A percentile compares a stretch with the other conserved stretches of the same genome.
phyloP scores from a whole-genome alignment of 2,329 filamentous ascomycete species.

The Xylariaceae sp. region DNA sequence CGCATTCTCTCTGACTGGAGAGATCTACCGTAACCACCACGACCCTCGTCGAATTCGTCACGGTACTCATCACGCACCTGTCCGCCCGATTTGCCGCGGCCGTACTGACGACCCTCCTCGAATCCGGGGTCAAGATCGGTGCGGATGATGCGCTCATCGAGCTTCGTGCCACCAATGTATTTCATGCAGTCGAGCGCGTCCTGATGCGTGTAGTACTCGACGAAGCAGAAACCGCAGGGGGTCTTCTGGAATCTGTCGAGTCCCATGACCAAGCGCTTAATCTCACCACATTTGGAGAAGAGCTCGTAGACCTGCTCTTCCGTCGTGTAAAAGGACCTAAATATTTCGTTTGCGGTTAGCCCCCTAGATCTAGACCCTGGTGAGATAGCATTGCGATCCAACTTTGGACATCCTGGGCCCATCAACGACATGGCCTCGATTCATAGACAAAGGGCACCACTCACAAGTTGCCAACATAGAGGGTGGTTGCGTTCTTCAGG shows the following conservation, averaged over 20 bases:
- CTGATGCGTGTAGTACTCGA: conserved; percentile 97
- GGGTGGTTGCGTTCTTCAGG: conserved; percentile 80
- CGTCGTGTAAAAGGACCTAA: conserved; percentile 91
- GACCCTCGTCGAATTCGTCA: conserved; percentile 91
- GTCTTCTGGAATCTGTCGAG: conserved; percentile 96
- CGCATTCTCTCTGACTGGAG: conserved; percentile 48
- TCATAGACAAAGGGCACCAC: conserved; percentile 30
- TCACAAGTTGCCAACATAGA: conserved; percentile 95
- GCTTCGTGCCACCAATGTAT: conserved; percentile 95
- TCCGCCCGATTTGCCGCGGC: conserved; percentile 88
- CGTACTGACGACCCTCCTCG: conserved; percentile 92
- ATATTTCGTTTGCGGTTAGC: conserved; percentile 13
- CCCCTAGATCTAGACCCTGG: background rate
- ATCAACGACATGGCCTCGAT: background rate
- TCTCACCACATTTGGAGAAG: conserved; percentile 93
- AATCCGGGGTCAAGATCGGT: conserved; percentile 96
- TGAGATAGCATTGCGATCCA: background rate
- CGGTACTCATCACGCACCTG: conserved; percentile 97
- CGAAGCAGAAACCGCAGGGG: conserved; percentile 98
- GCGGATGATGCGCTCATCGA: conserved; percentile 93
- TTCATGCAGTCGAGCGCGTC: conserved; percentile 98
- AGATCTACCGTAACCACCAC: conserved; percentile 81
- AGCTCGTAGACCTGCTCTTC: conserved; percentile 98
- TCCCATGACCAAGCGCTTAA: conserved; percentile 97
- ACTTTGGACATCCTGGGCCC: background rate